Evolutionary conservation across 1,284 basidiomycete species (phyloP).

Genomic region (Fomes fomentarius): DNA sequence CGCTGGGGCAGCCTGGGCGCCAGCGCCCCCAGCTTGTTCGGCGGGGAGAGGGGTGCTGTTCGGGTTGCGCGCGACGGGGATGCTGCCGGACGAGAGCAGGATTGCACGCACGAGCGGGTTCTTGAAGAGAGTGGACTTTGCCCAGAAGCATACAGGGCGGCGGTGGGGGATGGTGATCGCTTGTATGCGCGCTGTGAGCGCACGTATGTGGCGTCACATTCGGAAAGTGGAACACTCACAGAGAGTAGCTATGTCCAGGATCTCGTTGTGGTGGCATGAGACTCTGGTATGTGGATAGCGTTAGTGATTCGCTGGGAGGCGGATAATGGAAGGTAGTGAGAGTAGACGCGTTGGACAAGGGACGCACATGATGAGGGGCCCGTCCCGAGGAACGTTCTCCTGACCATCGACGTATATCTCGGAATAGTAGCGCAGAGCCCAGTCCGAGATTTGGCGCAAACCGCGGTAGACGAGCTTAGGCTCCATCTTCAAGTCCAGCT

Average conservation of each 20-base stretch:
- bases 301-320: no score
- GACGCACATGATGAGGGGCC: conserved; percentile 86
- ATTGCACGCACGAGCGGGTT: conserved; percentile 77
- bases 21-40: conserved; percentile 11
- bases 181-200: conserved; percentile 34
- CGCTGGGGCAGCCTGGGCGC: conserved; percentile 37
- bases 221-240: conserved; percentile 53
- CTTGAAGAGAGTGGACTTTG: conserved; percentile 82
- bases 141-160: conserved; percentile 92
- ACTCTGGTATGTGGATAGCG: no score
- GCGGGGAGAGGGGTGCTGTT: conserved; percentile 41
- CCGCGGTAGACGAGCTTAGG: conserved; percentile 59
- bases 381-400: conserved; percentile 82
- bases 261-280: conserved; percentile 90
- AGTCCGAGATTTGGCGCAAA: conserved; percentile 68
- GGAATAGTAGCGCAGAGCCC: conserved; percentile 71
- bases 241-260: conserved; percentile 80
- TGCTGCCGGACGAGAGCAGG: conserved; percentile 87
- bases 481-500: conserved; percentile 44
- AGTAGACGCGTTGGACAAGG: no score
- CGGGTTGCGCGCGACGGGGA: conserved; percentile 92
- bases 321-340: no score
- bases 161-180: conserved; percentile 78
- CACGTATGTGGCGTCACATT: background rate
- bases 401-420: conserved; percentile 66